Evolutionary conservation across 768 basidiomycete species (phyloP).

Genomic region (Trametes sanguinea): DNA sequence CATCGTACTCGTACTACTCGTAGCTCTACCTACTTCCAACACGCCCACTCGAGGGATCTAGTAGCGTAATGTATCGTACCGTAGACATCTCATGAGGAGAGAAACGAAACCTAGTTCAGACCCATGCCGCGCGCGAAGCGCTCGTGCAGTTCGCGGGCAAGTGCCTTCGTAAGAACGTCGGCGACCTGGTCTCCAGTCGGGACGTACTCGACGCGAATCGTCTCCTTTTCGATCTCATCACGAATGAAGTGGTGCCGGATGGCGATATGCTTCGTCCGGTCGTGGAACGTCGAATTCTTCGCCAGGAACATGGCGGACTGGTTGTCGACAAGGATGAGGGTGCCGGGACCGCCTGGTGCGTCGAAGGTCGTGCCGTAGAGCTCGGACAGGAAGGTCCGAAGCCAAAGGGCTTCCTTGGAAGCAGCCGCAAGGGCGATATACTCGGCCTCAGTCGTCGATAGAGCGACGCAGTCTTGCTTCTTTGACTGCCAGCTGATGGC

Average conservation of each 20-base stretch:
- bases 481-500: slow-evolving; percentile 35
- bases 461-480: slow-evolving; percentile 30
- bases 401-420: slow-evolving; percentile 30
- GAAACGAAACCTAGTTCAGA: not conserved
- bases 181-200: slow-evolving; percentile 38
- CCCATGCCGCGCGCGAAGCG: not conserved
- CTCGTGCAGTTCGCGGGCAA: slow-evolving; percentile 10
- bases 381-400: slow-evolving; percentile 16
- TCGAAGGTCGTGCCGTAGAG: slow-evolving; percentile 1
- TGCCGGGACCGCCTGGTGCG: not conserved
- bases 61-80: too few relatives aligned
- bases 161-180: slow-evolving; percentile 44
- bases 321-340: slow-evolving; percentile 11
- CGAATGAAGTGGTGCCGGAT: slow-evolving; percentile 39
- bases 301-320: slow-evolving; percentile 13
- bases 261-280: slow-evolving; percentile 34
- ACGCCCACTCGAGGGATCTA: too few relatives aligned
- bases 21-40: too few relatives aligned
- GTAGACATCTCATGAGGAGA: too few relatives aligned
- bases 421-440: slow-evolving; percentile 38
- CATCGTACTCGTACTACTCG: too few relatives aligned
- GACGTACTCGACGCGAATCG: slow-evolving; percentile 32
- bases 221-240: slow-evolving; percentile 28
- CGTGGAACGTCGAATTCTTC: slow-evolving; percentile 8
- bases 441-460: slow-evolving; percentile 41